Base-by-base conservation (phyloP, 148 eudicot species). In the Heliosperma pusillum region DNA sequence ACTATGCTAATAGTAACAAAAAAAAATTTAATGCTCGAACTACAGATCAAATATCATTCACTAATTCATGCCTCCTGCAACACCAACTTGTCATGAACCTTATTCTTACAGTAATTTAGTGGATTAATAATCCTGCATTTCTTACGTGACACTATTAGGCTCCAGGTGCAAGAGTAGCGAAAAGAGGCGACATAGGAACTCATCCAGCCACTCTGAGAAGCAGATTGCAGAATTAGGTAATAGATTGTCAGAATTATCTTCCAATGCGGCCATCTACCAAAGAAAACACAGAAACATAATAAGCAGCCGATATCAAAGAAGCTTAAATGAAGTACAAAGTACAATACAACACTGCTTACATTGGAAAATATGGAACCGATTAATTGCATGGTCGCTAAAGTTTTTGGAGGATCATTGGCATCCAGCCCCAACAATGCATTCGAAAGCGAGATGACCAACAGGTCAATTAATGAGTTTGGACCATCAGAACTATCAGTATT, bases 321-420 rank as follows among this genome's bases (percentile, higher is more conserved):
- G 60, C 21, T 44, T 60, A 1, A 74, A 47, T 33, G n/a, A 72
- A 40, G 22, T 10, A 25, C 19, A 33, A 72, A 40, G 22, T 10
- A 25, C 19, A 33, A 55, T 26, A 60, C 44, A 16, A 58, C 65
- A 74, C 44, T 66, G 17, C 90, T 82, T 84, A 95, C 99, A 88
- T 82, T 95, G 74, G 99, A 92, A 85, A 95, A 95, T 70, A 95
- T 80, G 74, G 99, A 95, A 63, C 96, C 97, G 85, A 95, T 86
- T 33, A 95, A 83, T 82, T 95, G 99, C 94, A 95, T 95, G 74
- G 96, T 92, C 59, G 99, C 99, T 88, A 92, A 68, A 70, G 97
- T 95, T 86, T 95, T 95, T 20, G 99, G 99, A 74, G 99, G 99
- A 80, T 95, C 99, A 83, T 95, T 95, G 69, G 99, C 99, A 89